Evolutionary conservation across 371 early-diverging fungal species (phyloP), one percentile per base, ranked within the genome.

Genomic region (Rhizopus stolonifer): DNA sequence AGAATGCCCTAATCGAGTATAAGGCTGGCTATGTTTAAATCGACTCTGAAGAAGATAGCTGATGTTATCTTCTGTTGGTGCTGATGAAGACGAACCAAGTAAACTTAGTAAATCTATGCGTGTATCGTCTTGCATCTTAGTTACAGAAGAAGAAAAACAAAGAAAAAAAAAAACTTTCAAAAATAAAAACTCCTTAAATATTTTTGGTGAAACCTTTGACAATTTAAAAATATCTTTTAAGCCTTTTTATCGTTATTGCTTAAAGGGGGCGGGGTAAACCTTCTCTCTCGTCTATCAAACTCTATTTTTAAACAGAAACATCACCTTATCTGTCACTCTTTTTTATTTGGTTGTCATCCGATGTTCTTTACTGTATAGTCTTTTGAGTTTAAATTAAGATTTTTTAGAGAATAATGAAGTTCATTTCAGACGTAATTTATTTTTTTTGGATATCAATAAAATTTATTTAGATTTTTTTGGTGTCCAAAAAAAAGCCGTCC

Each of bases 1-100:
- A 6, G 81, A 72, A 23, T 67, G 54, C 2, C 84, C 83, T 22
- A 82, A 57, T 22, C 78, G 74, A 38, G 85, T 82, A 61, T 81
- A 81, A n/a, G 77, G 69, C 24, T 65, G 52, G 43, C 69, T 77
- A 13, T 65, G 62, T 50, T 77, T 74, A 46, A 71, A 70, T 22
- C 84, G 72, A 33, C 67, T 68, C 3, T 67, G 63, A 9, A 87
- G 62, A 24, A 72, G 60, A 46, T 58, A 65, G 47, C 70, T 62
- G 48, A 85, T 67, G 26, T 59, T 57, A 22, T 81, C 84, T 42
- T 78, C 77, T 7, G 74, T 66, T 13, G 71, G 73, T 52, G 64
- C 43, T 33, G 54, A 29, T 17, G 54, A 54, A 8, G 49, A 54
- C 31, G 33, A 26, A 26, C 46, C 46, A 24, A 51, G 52, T 7